Evolutionary conservation across 2,329 filamentous ascomycete species (phyloP).

Genomic region (Pseudogymnoascus sp.): DNA sequence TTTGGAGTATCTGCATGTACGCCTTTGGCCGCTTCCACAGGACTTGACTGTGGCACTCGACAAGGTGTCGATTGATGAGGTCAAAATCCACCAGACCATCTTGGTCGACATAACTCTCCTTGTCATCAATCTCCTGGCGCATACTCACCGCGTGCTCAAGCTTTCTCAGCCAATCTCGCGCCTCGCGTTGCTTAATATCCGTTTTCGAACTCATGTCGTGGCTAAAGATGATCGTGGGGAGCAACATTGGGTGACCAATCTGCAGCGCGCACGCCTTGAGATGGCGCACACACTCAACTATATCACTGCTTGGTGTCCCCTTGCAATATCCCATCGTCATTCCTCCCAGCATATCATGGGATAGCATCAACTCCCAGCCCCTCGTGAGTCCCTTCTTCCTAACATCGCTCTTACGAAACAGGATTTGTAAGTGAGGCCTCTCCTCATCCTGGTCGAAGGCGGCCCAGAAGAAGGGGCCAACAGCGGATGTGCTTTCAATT

Average conservation of each 20-base stretch:
- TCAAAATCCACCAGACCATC: slow-evolving; percentile 46
- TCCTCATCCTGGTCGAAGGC: slow-evolving; percentile 47
- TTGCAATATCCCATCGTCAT: slow-evolving; percentile 55
- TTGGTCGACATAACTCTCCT: slow-evolving; percentile 43
- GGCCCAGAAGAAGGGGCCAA: slow-evolving; percentile 57
- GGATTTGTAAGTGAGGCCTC: slow-evolving; percentile 50
- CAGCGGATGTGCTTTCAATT: slow-evolving; percentile 50
- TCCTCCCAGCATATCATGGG: slow-evolving; percentile 44
- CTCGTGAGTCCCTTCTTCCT: slow-evolving; percentile 55
- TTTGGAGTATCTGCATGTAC: slow-evolving; percentile 45
- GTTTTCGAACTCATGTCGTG: slow-evolving; percentile 48
- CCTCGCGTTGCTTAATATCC: slow-evolving; percentile 54
- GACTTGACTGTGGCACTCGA: slow-evolving; percentile 56
- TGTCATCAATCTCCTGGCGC: slow-evolving; percentile 34
- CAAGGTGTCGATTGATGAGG: slow-evolving; percentile 51
- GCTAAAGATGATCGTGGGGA: slow-evolving; percentile 50
- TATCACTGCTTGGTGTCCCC: slow-evolving; percentile 50
- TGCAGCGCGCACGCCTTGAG: slow-evolving; percentile 43
- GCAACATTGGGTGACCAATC: slow-evolving; percentile 50
- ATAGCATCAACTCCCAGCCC: slow-evolving; percentile 57
- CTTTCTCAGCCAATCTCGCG: slow-evolving; percentile 51
- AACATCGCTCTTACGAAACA: slow-evolving; percentile 58
- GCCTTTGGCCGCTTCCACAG: slow-evolving; percentile 57
- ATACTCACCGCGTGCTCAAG: slow-evolving; percentile 55
- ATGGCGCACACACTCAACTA: slow-evolving; percentile 42